Percentiles rank a stretch among this genome's conserved stretches.
These are phyloP conservation scores for Astragalus membranaceus DNA, from an alignment of 306 rosid genomes.

Conservation along the genomic window DNA sequence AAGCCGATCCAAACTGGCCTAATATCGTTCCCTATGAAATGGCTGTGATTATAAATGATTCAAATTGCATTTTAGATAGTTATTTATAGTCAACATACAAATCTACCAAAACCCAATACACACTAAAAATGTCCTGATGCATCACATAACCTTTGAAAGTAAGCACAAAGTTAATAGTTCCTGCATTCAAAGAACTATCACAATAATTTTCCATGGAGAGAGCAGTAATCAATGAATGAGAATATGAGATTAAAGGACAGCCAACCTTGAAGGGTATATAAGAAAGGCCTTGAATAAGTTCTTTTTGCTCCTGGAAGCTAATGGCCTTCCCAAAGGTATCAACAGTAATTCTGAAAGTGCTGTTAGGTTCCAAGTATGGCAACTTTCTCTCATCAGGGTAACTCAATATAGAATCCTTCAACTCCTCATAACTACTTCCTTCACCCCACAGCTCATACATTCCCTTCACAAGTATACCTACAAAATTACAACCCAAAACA, in stretches of 20 bases:
- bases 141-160: not conserved
- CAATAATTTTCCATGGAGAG: not conserved
- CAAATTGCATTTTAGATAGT: not conserved
- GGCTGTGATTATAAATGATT: not conserved
- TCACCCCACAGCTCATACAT: slow-evolving; percentile 96
- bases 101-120: not conserved
- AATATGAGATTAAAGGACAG: not conserved
- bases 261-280: slow-evolving; percentile 82
- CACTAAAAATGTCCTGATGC: not conserved
- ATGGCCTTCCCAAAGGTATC: slow-evolving; percentile 81
- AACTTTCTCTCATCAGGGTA: slow-evolving; percentile 69
- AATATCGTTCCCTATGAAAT: not conserved
- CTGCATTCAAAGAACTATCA: not conserved
- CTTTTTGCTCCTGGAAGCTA: slow-evolving; percentile 61
- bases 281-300: slow-evolving; percentile 57
- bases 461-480: slow-evolving; percentile 94
- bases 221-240: not conserved
- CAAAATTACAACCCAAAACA: not conserved
- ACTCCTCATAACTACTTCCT: slow-evolving; percentile 69
- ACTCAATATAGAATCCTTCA: slow-evolving; percentile 53
- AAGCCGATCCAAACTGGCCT: too few relatives aligned
- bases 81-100: not conserved
- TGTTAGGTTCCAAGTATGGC: slow-evolving; percentile 57
- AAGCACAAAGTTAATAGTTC: not conserved
- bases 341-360: slow-evolving; percentile 76